Evolutionary conservation across 306 rosid species (phyloP), one percentile per base, ranked within the genome.

Genomic region (Bauhinia variegata): DNA sequence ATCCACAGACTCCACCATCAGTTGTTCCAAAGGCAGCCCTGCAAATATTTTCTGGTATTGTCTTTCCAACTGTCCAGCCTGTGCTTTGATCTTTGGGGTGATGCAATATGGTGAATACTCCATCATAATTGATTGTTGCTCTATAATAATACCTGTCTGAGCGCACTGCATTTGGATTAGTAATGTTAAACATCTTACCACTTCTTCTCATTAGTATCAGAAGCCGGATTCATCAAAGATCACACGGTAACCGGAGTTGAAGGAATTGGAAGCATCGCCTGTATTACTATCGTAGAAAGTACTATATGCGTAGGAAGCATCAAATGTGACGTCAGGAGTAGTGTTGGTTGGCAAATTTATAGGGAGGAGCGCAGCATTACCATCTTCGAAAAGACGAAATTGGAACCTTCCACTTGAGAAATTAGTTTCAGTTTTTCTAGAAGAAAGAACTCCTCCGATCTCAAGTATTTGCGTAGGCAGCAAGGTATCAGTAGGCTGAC

Each of bases 91-190:
- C 56, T 32, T 14, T 82, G 0, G 78, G 80, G n/a, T 55, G 60
- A 39, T 39, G 60, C 15, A 74, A 23, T 1, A 23, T 23, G 28
- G 28, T 1, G 28, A 23, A 23, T 1, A 23, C 28, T 23, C 28
- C 28, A 82, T 77, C 80, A 60, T 73, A 77, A 28, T 65, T 31
- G 16, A 81, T 67, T 5, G 77, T 81, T 16, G 80, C 74, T 73
- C 86, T 77, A 1, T 55, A 36, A 38, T 78, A 82, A 54, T n/a
- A n/a, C n/a, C n/a, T n/a, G n/a, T n/a, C n/a, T n/a, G n/a, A n/a
- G n/a, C n/a, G n/a, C n/a, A n/a, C n/a, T n/a, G n/a, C n/a, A n/a
- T n/a, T n/a, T 14, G 44, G 44, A 5, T 1, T 11, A 0, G 4
- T 14, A 5, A 81, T 11, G 39, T 0, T 8, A 3, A 39, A 5